phyloP scores from a whole-genome alignment of 768 basidiomycete species.

The Suillus bovinus region DNA sequence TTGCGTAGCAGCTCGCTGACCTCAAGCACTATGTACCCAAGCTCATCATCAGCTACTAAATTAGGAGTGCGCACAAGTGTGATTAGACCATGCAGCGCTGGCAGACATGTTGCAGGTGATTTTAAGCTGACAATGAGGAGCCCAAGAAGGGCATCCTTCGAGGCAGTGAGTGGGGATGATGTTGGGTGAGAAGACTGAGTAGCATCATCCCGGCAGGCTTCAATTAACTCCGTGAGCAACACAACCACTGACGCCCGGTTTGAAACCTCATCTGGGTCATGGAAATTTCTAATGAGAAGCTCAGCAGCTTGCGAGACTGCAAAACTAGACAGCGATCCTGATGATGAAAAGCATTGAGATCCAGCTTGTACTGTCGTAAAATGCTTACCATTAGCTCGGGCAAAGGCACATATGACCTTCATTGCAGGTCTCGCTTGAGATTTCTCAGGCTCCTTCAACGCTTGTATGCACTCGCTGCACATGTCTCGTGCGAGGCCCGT shows the following conservation, averaged over 20 bases:
- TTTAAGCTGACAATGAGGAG: conserved; percentile 60
- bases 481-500: conserved; percentile 70
- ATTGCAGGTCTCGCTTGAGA: conserved; percentile 86
- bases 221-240: conserved; percentile 66
- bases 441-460: conserved; percentile 91
- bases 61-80: conserved; percentile 62
- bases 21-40: conserved; percentile 76
- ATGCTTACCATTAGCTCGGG: conserved; percentile 68
- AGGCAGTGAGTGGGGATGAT: conserved; percentile 48
- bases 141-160: conserved; percentile 78
- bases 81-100: conserved; percentile 66
- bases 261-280: conserved; percentile 65
- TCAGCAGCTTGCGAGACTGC: conserved; percentile 69
- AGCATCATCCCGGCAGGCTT: conserved; percentile 49
- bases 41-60: conserved; percentile 70
- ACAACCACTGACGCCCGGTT: conserved; percentile 67
- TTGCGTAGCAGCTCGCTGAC: conserved; percentile 63
- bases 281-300: conserved; percentile 76
- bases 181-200: conserved; percentile 21
- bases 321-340: conserved; percentile 70
- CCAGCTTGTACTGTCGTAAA: not conserved
- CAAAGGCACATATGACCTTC: conserved; percentile 76
- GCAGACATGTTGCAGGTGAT: conserved; percentile 46
- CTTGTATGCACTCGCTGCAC: conserved; percentile 76
- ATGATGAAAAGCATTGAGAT: not conserved